These are phyloP conservation scores for Fraxinus paxiana DNA, from an alignment of 305 asterid genomes.

Conservation along the genomic window DNA sequence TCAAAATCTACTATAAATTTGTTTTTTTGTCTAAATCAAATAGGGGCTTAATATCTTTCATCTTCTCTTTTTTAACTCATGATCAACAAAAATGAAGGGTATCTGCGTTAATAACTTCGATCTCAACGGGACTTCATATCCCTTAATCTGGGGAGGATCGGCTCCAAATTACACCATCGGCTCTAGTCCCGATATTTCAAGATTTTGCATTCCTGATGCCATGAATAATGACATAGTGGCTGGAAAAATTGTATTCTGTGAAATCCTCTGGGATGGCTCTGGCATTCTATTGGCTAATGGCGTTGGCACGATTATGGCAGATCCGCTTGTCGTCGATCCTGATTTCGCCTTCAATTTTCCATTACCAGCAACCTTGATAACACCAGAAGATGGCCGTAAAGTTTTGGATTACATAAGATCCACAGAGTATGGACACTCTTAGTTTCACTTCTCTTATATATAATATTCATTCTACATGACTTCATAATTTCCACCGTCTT, in stretches of 20 bases:
- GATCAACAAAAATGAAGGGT: constrained; percentile 14
- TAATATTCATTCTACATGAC: neutral
- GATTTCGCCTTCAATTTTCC: constrained; percentile 50
- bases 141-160: constrained; percentile 46
- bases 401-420: constrained; percentile 41
- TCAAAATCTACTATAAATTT: neutral
- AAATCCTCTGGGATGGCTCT: constrained; percentile 37
- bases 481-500: neutral
- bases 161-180: constrained; percentile 48
- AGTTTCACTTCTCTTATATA: neutral
- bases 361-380: constrained; percentile 40
- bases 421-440: constrained; percentile 32
- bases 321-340: constrained; percentile 23
- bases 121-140: constrained; percentile 8
- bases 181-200: constrained; percentile 29
- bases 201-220: constrained; percentile 21
- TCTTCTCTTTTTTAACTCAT: neutral
- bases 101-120: constrained; percentile 8
- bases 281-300: constrained; percentile 36
- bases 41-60: neutral
- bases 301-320: constrained; percentile 39
- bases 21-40: neutral
- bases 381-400: constrained; percentile 33
- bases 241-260: constrained; percentile 53
- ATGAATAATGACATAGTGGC: constrained; percentile 34